Conservation (phyloP, 1,284 basidiomycete species). For the Trichosporon ovoides region DNA sequence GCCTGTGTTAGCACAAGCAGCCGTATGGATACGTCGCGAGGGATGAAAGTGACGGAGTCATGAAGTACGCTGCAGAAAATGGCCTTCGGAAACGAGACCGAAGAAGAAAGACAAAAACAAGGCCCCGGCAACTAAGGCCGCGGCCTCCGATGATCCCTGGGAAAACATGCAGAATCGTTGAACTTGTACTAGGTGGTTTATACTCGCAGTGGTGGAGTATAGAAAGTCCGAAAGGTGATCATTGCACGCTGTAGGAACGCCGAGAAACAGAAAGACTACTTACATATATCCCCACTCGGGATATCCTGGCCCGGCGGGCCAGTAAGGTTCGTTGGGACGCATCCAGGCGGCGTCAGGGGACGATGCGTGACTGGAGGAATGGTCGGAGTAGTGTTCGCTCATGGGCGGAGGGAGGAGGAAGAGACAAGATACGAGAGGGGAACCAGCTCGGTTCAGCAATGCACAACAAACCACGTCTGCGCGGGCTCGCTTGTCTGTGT, state of each 20-base stretch:
- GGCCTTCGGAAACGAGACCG: too few species aligned
- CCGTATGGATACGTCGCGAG: too few species aligned
- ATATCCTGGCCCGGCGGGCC: not conserved
- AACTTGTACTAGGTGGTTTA: too few species aligned
- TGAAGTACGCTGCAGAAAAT: too few species aligned
- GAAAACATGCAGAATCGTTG: not conserved
- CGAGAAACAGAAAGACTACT: not conserved
- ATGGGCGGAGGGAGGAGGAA: not conserved
- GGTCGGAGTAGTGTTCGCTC: not conserved
- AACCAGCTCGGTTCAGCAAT: not conserved
- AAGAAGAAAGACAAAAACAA: not conserved
- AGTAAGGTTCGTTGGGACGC: not conserved
- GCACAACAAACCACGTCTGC: not conserved
- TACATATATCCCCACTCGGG: not conserved
- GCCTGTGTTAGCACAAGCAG: too few species aligned
- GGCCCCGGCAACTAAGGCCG: too few species aligned
- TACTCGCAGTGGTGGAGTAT: too few species aligned
- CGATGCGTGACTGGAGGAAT: not conserved
- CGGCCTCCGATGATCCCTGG: too few species aligned
- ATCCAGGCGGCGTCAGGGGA: not conserved
- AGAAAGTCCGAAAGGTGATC: not conserved
- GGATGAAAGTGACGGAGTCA: too few species aligned
- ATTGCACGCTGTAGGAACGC: too few species aligned
- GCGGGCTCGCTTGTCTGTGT: not conserved
- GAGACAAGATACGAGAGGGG: not conserved